Conservation (phyloP, 2,329 filamentous ascomycete genomes). For the Exophiala viscosa region DNA sequence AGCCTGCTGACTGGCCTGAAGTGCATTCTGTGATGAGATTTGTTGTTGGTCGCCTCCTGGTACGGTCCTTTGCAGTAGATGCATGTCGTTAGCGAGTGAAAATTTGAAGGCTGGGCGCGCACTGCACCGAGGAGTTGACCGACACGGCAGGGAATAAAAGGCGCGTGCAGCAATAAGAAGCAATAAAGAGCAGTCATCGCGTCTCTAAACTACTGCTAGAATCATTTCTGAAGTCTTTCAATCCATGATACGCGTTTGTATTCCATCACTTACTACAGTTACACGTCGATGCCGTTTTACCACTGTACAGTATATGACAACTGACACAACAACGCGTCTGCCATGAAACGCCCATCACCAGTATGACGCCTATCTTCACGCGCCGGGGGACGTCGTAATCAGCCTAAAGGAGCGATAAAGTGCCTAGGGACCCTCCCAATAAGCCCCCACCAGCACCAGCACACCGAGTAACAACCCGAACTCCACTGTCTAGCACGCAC, state of each 20-base stretch:
- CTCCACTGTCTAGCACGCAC: background rate
- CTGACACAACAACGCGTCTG: conserved; percentile 15
- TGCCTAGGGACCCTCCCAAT: background rate
- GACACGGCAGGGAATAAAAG: background rate
- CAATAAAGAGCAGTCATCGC: background rate
- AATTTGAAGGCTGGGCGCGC: conserved; percentile 1
- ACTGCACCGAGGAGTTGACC: background rate
- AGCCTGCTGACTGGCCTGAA: no score
- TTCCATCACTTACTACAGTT: no score
- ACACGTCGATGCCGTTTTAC: background rate
- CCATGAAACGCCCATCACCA: conserved; percentile 11
- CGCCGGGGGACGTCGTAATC: background rate
- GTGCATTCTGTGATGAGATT: no score
- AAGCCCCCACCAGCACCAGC: background rate
- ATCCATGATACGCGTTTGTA: background rate
- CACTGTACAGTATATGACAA: background rate
- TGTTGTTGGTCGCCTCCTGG: no score
- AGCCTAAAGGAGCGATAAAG: no score
- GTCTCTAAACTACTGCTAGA: background rate
- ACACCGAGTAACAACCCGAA: background rate
- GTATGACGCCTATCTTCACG: no score
- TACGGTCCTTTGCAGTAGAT: background rate
- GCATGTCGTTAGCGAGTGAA: conserved; percentile 1
- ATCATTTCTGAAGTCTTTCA: background rate
- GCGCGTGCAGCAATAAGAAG: background rate